Conservation (phyloP, 2,329 filamentous ascomycete genomes). For the Fusarium bactridioides region DNA sequence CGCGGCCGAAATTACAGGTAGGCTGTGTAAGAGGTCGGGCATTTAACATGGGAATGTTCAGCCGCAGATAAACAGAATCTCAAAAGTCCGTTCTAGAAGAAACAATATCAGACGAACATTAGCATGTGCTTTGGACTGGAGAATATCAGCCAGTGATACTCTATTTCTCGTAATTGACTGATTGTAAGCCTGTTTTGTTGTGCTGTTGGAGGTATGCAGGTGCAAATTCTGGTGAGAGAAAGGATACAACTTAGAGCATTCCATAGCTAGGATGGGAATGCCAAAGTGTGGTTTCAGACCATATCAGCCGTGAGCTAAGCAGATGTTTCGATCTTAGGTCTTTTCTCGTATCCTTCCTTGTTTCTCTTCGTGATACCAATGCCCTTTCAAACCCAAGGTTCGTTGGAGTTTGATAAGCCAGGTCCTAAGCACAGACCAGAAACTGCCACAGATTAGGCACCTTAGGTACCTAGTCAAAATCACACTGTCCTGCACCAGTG, state of each 20-base stretch:
- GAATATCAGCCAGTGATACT: not conserved
- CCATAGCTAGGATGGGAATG: not conserved
- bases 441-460: not conserved
- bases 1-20: slow-evolving; percentile 12
- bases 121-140: not conserved
- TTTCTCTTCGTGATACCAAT: not conserved
- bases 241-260: not conserved
- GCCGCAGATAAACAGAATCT: not conserved
- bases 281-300: not conserved
- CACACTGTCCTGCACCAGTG: not conserved
- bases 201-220: not conserved
- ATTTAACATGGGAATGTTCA: not conserved
- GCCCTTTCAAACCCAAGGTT: not conserved
- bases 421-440: not conserved
- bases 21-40: slow-evolving; percentile 13
- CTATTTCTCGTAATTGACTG: not conserved
- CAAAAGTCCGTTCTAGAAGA: not conserved
- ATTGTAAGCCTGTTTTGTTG: not conserved
- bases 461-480: no score
- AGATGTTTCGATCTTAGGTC: not conserved
- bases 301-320: not conserved
- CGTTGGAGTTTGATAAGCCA: not conserved
- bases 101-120: not conserved
- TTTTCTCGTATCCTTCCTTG: not conserved
- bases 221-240: not conserved